Evolutionary conservation across 192 early-diverging fungal genomes (phyloP).

Genomic region (Backusella tarrabulga): DNA sequence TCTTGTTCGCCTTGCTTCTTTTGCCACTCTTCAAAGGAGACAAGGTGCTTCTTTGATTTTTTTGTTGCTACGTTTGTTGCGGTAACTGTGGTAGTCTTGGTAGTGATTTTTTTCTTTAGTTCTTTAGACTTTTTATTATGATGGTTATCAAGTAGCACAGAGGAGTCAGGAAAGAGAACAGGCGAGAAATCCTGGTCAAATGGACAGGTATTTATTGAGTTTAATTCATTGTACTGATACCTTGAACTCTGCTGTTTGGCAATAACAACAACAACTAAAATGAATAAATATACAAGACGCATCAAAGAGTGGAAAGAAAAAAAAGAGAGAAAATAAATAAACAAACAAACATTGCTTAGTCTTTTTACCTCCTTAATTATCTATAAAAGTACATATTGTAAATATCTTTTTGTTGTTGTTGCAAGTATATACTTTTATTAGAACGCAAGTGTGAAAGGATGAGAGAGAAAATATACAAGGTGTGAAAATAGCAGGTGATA

Average conservation of each 20-base stretch:
- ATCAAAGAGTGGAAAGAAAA: not conserved
- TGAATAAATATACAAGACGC: not conserved
- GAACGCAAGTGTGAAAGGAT: not conserved
- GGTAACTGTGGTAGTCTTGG: not conserved
- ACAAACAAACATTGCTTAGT: not conserved
- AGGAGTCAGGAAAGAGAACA: not conserved
- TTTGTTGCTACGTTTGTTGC: not conserved
- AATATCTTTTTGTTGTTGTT: not conserved
- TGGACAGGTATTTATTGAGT: not conserved
- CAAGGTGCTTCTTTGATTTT: not conserved
- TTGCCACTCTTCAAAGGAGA: conserved; percentile 41
- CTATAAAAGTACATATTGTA: not conserved
- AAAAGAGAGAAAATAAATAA: not conserved
- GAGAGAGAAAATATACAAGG: not conserved
- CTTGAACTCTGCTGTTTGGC: not conserved
- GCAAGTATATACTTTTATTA: not conserved
- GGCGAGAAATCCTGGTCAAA: not conserved
- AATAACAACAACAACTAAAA: not conserved
- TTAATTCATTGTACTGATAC: not conserved
- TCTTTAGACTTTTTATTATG: not conserved
- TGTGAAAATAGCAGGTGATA: not conserved
- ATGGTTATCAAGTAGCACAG: not conserved
- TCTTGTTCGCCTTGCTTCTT: conserved; percentile 17
- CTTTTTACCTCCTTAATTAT: not conserved
- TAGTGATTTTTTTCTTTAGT: not conserved